Base-by-base conservation (phyloP, 2,329 filamentous ascomycete genomes). In the Pseudogymnoascus sp. region DNA sequence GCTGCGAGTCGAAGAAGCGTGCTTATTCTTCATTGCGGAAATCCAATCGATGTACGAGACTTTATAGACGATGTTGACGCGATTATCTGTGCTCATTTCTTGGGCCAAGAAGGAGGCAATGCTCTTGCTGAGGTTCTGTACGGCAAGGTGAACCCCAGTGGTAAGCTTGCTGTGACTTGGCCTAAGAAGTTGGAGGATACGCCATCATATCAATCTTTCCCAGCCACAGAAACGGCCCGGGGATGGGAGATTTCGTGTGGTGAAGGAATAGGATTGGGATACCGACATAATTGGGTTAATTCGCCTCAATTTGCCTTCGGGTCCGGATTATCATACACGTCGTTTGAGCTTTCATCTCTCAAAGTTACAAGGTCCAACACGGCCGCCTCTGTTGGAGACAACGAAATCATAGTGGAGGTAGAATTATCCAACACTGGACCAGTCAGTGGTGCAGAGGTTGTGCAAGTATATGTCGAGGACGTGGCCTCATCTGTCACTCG, bases 81-180 rank as follows among this genome's bases (percentile, higher is more conserved):
- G n/a, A 81, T 87, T 60, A 68, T 86, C 4, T 84, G 79, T 70
- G 82, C 81, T 25, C 80, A 81, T 68, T 75, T 85, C 36, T 82
- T 83, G 0, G 84, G 85, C 12, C 79, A 87, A 66, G 80, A 87
- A 68, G 81, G 79, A 28, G 84, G 84, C n/a, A 87, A 88, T 65
- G 89, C 91, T 0, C 78, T 96, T 2, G 83, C 84, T 1, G 89
- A 93, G 67, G 80, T 96, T 1, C 77, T 96, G 0, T 91, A 91
- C 64, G 91, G 91, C 5, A 81, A 87, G 23, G 80, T 86, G 12
- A 92, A 90, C 69, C 86, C 86, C 0, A 63, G 60, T n/a, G 66
- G 91, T 14, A 61, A 61, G 37, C 60, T 61, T 36, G 34, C 37
- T 61, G 88, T 88, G 69, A 88, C 86, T 0, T 69, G 88, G 1